Conservation (phyloP, 176 grass and related monocot genomes). For the Paspalum vaginatum region DNA sequence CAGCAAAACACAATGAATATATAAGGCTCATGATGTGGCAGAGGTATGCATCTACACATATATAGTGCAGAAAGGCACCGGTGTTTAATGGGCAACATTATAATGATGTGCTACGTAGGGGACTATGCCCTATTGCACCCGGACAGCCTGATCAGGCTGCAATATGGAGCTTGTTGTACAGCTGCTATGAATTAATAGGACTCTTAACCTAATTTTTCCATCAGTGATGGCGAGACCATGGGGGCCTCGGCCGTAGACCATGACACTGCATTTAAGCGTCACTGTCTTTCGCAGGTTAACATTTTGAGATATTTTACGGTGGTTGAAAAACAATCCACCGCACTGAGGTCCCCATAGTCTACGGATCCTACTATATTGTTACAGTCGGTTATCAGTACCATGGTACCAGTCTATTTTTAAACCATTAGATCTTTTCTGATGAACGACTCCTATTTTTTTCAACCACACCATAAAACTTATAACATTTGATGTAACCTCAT, state of each 20-base stretch:
- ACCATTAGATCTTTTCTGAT: no score
- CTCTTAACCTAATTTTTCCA: conserved; percentile 36
- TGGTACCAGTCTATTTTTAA: no score
- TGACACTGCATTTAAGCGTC: conserved; percentile 41
- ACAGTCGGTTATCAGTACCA: no score
- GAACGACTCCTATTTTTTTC: no score
- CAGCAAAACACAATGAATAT: background rate
- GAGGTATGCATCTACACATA: conserved; percentile 1
- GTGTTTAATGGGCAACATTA: background rate
- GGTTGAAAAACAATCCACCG: no score
- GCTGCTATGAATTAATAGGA: conserved; percentile 19
- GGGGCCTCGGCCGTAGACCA: conserved; percentile 11
- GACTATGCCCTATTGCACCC: background rate
- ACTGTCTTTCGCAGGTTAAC: conserved; percentile 34
- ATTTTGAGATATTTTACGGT: no score
- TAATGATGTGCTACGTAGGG: background rate
- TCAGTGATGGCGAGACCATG: conserved; percentile 23
- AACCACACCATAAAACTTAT: no score
- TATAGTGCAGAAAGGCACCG: conserved; percentile 27
- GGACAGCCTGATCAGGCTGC: background rate
- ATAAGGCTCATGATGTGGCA: background rate
- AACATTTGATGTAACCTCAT: conserved; percentile 42
- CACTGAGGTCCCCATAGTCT: no score
- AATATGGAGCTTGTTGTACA: background rate
- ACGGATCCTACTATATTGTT: no score